phyloP scores from a whole-genome alignment of 2,329 filamentous ascomycete species.

The Macrophomina phaseolina region DNA sequence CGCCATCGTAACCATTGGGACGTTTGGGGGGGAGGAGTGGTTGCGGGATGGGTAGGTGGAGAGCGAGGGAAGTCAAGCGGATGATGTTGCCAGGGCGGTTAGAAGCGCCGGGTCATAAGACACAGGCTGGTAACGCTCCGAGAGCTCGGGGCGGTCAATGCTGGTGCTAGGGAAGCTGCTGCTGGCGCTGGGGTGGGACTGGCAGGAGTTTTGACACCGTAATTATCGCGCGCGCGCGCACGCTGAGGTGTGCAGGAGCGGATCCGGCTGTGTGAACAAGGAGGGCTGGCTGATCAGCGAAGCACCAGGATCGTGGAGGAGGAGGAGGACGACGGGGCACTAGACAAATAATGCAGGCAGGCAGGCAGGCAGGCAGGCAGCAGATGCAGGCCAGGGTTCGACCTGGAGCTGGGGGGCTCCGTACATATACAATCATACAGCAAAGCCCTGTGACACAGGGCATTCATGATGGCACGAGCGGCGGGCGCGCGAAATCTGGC shows the following conservation, averaged over 20 bases:
- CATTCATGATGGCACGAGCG: constrained; percentile 8
- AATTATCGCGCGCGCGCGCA: constrained; percentile 22
- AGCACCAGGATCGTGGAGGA: constrained; percentile 4
- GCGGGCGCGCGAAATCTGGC: constrained; percentile 3
- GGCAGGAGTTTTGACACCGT: constrained; percentile 22
- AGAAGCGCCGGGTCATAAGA: constrained; percentile 26
- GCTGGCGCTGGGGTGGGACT: constrained; percentile 22
- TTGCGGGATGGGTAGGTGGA: constrained; percentile 16
- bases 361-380: constrained; percentile 1
- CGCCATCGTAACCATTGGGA: constrained; percentile 51
- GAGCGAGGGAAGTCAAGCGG: constrained; percentile 17
- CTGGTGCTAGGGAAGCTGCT: constrained; percentile 18
- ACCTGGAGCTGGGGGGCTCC: background rate
- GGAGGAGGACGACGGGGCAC: background rate
- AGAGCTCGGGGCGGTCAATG: constrained; percentile 26
- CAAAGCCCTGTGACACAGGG: constrained; percentile 5
- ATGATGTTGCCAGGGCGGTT: constrained; percentile 25
- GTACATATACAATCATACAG: background rate
- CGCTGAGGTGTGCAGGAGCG: constrained; percentile 20
- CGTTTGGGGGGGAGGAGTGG: constrained; percentile 8
- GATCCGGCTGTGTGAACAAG: constrained; percentile 22
- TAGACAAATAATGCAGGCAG: background rate
- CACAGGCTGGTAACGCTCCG: constrained; percentile 17
- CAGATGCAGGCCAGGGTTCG: constrained; percentile 1
- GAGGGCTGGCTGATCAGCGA: constrained; percentile 7